These are phyloP conservation scores for Chrysochromulina tobinii DNA, from an alignment of 78 protist species.

Conservation along the genomic window DNA sequence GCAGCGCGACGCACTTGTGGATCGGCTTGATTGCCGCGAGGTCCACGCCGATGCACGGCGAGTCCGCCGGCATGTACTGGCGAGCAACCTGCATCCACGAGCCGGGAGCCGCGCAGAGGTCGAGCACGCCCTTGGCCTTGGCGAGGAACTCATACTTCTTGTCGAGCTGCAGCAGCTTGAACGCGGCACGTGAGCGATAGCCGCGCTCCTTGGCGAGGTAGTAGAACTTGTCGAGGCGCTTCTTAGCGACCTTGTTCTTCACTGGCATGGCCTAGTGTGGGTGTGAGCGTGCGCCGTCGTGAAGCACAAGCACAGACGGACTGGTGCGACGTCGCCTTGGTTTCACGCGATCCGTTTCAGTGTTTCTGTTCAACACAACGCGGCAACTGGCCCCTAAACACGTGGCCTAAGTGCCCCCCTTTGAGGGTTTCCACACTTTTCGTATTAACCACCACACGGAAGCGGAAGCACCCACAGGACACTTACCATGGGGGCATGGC, in stretches of 20 bases:
- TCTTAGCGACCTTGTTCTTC: constrained; percentile 78
- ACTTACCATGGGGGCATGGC: too few relatives aligned
- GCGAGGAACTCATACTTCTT: constrained; percentile 90
- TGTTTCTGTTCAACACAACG: too few relatives aligned
- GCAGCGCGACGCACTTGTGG: constrained; percentile 62
- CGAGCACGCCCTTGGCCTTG: constrained; percentile 78
- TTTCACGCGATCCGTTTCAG: too few relatives aligned
- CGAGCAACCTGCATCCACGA: constrained; percentile 94
- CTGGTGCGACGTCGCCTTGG: too few relatives aligned
- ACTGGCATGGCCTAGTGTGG: too few relatives aligned
- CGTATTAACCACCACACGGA: too few relatives aligned
- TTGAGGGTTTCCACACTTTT: too few relatives aligned
- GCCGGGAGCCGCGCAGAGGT: constrained; percentile 99
- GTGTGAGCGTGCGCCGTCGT: too few relatives aligned
- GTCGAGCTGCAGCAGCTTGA: constrained; percentile 98
- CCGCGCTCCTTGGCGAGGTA: constrained; percentile 98
- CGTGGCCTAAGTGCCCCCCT: too few relatives aligned
- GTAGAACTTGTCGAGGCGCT: constrained; percentile 91
- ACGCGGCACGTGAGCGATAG: constrained; percentile 97
- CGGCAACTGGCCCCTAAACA: too few relatives aligned
- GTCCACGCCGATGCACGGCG: constrained; percentile 94
- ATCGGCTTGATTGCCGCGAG: constrained; percentile 95
- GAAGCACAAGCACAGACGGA: too few relatives aligned
- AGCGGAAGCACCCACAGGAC: too few relatives aligned
- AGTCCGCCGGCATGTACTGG: constrained; percentile 85